Evolutionary conservation across 1,284 basidiomycete genomes (phyloP).

Genomic region (Moniliophthora roreri): DNA sequence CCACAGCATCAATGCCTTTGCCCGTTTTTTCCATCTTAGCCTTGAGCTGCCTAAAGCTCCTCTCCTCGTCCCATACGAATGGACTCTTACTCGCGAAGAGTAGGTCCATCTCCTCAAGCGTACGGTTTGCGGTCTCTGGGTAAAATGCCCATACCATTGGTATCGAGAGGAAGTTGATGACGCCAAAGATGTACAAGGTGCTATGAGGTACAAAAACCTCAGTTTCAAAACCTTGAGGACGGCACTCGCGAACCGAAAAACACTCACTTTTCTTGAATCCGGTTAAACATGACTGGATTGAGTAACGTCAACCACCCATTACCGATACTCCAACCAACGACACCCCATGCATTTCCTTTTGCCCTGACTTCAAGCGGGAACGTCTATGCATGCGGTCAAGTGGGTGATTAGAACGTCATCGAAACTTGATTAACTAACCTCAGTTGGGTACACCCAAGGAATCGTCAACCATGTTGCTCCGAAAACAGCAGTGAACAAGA

Average conservation of each 20-base stretch:
- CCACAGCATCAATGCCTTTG: conserved; percentile 11
- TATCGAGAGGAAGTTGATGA: conserved; percentile 45
- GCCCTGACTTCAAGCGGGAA: conserved; percentile 67
- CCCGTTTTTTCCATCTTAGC: conserved; percentile 12
- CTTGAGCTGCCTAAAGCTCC: conserved; percentile 27
- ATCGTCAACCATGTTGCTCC: conserved; percentile 61
- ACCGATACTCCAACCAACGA: conserved; percentile 53
- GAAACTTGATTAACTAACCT: conserved; percentile 16
- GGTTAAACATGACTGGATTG: conserved; percentile 36
- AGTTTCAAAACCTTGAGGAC: neutral
- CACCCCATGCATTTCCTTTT: conserved; percentile 54
- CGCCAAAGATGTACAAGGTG: conserved; percentile 47
- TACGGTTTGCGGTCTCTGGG: conserved; percentile 48
- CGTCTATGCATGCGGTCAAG: conserved; percentile 28
- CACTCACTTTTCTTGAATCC: conserved; percentile 31
- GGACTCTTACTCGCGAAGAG: conserved; percentile 46
- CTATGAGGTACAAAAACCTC: conserved; percentile 17
- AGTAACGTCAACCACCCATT: conserved; percentile 39
- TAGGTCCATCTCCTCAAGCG: conserved; percentile 52
- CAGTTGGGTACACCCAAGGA: conserved; percentile 45
- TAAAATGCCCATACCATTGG: conserved; percentile 51
- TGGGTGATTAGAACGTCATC: conserved; percentile 1
- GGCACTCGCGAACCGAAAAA: neutral
- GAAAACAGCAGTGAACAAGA: conserved; percentile 46
- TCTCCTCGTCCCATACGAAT: conserved; percentile 47